phyloP scores from a whole-genome alignment of 108 stramenopile genomes.

The Nitzschia palea region DNA sequence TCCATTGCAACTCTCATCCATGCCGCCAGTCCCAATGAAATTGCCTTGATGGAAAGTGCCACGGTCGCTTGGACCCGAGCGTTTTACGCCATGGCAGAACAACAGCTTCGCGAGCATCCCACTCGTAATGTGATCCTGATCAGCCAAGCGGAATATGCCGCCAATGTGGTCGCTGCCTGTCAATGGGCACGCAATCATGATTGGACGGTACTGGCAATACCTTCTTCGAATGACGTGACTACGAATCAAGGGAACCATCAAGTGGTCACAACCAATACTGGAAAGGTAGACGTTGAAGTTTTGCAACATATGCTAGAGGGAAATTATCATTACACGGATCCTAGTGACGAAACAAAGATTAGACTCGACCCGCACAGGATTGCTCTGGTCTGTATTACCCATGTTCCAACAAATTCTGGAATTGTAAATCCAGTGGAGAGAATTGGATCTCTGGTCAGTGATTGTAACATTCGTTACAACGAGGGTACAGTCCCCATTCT shows the following conservation, averaged over 20 bases:
- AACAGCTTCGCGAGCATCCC: slow-evolving; percentile 12
- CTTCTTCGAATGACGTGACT: slow-evolving; percentile 22
- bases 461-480: slow-evolving; percentile 22
- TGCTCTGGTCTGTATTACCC: slow-evolving; percentile 68
- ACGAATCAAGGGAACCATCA: slow-evolving; percentile 21
- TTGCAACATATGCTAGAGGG: slow-evolving; percentile 54
- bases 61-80: slow-evolving; percentile 78
- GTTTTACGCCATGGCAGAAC: slow-evolving; percentile 72
- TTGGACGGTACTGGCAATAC: slow-evolving; percentile 60
- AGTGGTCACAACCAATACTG: neutral
- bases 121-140: slow-evolving; percentile 55
- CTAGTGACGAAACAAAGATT: neutral
- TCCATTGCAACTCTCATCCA: slow-evolving; percentile 46
- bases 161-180: slow-evolving; percentile 78
- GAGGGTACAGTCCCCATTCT: slow-evolving; percentile 18
- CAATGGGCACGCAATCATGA: slow-evolving; percentile 56
- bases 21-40: slow-evolving; percentile 26
- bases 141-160: slow-evolving; percentile 77
- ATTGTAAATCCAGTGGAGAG: slow-evolving; percentile 72
- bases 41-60: slow-evolving; percentile 73
- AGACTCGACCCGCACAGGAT: slow-evolving; percentile 48
- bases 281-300: slow-evolving; percentile 55
- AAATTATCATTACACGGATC: slow-evolving; percentile 13
- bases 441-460: slow-evolving; percentile 44
- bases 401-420: slow-evolving; percentile 82